Base-by-base conservation (phyloP, 2,329 filamentous ascomycete genomes). In the Xylariaceae sp. region DNA sequence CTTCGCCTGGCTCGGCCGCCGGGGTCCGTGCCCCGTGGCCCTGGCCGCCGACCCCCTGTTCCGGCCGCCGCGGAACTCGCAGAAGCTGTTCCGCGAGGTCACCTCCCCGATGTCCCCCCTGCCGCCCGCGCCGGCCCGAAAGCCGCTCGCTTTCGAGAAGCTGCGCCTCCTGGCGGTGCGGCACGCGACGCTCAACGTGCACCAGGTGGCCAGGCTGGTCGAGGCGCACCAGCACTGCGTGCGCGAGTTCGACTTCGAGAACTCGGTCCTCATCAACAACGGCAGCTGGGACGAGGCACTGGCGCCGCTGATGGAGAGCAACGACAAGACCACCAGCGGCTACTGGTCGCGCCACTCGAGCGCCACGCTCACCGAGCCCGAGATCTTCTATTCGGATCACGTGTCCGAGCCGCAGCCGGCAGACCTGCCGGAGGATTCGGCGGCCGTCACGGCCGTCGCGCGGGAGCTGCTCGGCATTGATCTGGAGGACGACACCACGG, bases 251-350 rank as follows among this genome's bases (percentile, higher is more conserved):
- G 80, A 87, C 54, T 87, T 93, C 56, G 79, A 88, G 52, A 79
- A 84, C 42, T 78, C 89, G 13, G 67, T 72, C 19, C 70, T 94
- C 27, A 69, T 77, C 32, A 70, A 74, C 39, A 66, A 66, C 21
- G 86, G 83, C 18, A 80, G 68, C 37, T 94, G 86, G 86, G 82
- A 92, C 38, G 80, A 88, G 19, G 86, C 85, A 0, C 70, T 94
- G n/a, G 75, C 77, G 24, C 82, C 83, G 2, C 63, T 93, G 36
- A 76, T 72, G 50, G 50, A 66, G 51, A 56, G 64, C 42, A 50
- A 65, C 52, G 56, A 64, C 42, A 60, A 49, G 42, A 63, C 53
- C 49, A 65, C 56, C 42, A 61, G 52, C 33, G 57, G 60, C 19
- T 50, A 59, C 15, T 70, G 67, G 67, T 62, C 61, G 9, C 55